Evolutionary conservation across 805 yeast species (phyloP).

Genomic region (Pichia eremophila): DNA sequence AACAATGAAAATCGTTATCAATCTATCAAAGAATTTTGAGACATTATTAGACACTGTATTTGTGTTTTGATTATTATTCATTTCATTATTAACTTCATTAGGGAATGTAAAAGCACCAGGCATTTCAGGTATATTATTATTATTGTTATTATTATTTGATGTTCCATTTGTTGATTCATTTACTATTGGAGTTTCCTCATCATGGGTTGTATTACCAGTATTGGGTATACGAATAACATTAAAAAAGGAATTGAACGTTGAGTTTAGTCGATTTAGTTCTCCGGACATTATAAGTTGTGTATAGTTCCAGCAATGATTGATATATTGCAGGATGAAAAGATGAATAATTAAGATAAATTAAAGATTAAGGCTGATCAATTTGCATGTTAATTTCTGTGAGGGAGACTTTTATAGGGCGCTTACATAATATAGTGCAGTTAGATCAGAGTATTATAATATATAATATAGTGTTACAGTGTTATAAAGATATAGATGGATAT

Average conservation of each 20-base stretch:
- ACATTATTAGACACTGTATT: not conserved
- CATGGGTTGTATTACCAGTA: not conserved
- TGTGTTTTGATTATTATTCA: not conserved
- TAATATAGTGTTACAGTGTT: too few species aligned
- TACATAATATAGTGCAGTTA: too few species aligned
- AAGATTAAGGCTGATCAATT: too few species aligned
- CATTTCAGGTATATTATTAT: constrained; percentile 1
- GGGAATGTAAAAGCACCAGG: constrained; percentile 6
- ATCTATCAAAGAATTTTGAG: not conserved
- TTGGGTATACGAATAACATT: too few species aligned
- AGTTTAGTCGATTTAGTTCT: not conserved
- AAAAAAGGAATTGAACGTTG: not conserved
- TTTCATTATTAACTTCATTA: not conserved
- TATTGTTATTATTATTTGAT: too few species aligned
- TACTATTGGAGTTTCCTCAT: constrained; percentile 4
- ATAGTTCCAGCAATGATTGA: too few species aligned
- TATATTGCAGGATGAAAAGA: too few species aligned
- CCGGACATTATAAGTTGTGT: not conserved
- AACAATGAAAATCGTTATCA: not conserved
- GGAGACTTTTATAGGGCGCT: too few species aligned
- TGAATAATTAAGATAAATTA: too few species aligned
- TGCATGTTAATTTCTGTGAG: too few species aligned
- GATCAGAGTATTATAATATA: too few species aligned
- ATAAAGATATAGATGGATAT: not conserved
- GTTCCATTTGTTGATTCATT: not conserved